A percentile compares a stretch with the other conserved stretches of the same genome.
Conservation (phyloP, 805 yeast genomes). For the Sugiyamaella qingdaonensis region DNA sequence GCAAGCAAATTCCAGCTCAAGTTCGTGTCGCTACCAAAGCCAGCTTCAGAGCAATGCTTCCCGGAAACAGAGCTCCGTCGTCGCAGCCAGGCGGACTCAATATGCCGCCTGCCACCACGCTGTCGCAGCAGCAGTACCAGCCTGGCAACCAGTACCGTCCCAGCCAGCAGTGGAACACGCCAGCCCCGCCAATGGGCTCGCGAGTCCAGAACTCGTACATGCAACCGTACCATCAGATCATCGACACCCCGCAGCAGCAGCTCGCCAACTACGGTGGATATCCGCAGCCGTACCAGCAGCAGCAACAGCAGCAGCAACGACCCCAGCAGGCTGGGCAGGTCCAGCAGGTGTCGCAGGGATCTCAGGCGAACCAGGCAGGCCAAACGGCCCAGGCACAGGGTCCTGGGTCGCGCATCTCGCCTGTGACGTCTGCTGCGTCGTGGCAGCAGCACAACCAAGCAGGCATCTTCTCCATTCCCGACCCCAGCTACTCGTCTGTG, state of each 20-base stretch:
- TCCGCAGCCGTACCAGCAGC: constrained; percentile 13
- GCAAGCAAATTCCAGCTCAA: too few relatives aligned
- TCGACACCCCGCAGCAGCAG: constrained; percentile 10
- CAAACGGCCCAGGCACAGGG: neutral
- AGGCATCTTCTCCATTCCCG: constrained; percentile 1
- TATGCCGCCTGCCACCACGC: neutral
- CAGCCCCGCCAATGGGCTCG: constrained; percentile 2
- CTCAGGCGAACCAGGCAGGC: neutral
- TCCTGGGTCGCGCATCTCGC: neutral
- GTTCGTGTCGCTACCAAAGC: constrained; percentile 2
- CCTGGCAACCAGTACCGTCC: constrained; percentile 6
- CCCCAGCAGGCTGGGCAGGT: constrained; percentile 4
- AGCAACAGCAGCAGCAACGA: constrained; percentile 12
- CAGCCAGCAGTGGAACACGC: constrained; percentile 7
- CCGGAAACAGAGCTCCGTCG: constrained; percentile 3
- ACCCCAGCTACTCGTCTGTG: constrained; percentile 2
- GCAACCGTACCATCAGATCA: constrained; percentile 7
- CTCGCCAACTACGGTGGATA: neutral
- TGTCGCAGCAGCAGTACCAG: constrained; percentile 4
- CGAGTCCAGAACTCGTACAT: neutral
- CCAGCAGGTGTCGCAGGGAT: neutral
- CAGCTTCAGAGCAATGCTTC: neutral
- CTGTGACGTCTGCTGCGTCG: neutral
- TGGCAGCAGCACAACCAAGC: constrained; percentile 5
- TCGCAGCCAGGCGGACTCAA: constrained; percentile 2